Percentiles rank a stretch among this genome's conserved stretches.
Evolutionary conservation across 2,329 filamentous ascomycete genomes (phyloP).

Genomic region (Pestalotiopsis sp.): DNA sequence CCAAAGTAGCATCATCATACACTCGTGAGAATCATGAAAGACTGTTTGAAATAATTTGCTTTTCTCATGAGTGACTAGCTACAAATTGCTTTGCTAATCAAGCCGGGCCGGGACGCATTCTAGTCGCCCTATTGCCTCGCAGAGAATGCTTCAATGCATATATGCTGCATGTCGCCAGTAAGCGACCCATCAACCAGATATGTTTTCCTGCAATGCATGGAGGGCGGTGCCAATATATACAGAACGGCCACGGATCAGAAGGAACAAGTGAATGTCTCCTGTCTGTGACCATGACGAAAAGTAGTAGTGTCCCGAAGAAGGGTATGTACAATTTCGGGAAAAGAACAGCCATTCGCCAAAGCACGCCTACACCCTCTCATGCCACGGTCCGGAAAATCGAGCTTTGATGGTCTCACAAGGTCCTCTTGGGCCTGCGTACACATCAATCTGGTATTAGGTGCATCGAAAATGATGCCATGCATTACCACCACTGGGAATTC

Average conservation of each 20-base stretch:
- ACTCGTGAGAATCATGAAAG: not conserved
- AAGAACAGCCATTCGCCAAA: constrained; percentile 15
- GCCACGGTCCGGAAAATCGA: constrained; percentile 19
- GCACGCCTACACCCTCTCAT: constrained; percentile 16
- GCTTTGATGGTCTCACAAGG: constrained; percentile 18
- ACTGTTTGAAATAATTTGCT: not conserved
- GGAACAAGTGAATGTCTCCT: constrained; percentile 28
- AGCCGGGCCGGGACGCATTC: constrained; percentile 6
- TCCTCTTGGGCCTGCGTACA: constrained; percentile 23
- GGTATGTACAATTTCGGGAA: constrained; percentile 15
- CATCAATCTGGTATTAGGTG: constrained; percentile 13
- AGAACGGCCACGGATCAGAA: constrained; percentile 15
- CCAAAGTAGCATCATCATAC: not conserved
- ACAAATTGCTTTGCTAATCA: constrained; percentile 10
- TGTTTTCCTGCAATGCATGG: not conserved
- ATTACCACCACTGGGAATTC: constrained; percentile 11
- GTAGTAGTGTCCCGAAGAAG: constrained; percentile 19
- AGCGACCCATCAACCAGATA: not conserved
- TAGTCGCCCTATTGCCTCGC: constrained; percentile 6
- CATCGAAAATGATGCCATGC: constrained; percentile 15
- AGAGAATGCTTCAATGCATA: not conserved
- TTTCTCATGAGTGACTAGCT: constrained; percentile 13
- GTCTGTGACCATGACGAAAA: constrained; percentile 18
- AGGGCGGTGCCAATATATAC: constrained; percentile 6
- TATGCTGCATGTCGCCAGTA: constrained; percentile 7